These are phyloP conservation scores for Clarireedia sp. DNA, from an alignment of 2,329 filamentous ascomycete genomes.

Conservation along the genomic window DNA sequence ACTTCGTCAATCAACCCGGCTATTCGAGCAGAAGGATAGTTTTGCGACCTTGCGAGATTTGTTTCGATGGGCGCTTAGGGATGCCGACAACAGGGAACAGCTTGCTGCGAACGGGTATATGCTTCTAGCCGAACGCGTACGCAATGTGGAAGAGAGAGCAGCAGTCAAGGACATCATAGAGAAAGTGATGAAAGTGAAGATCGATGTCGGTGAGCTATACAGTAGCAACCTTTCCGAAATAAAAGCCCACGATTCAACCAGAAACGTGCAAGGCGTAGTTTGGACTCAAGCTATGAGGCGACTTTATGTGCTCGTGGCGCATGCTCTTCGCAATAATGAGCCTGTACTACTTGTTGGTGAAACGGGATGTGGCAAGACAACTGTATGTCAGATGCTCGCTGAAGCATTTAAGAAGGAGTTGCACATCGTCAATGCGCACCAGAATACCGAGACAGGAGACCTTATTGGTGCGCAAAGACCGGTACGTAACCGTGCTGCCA, in stretches of 20 bases:
- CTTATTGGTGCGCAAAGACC: slow-evolving; percentile 92
- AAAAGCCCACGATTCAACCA: slow-evolving; percentile 37
- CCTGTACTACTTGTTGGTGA: slow-evolving; percentile 92
- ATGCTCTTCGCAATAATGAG: slow-evolving; percentile 82
- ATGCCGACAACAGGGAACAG: slow-evolving; percentile 77
- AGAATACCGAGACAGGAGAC: slow-evolving; percentile 96
- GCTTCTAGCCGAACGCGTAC: slow-evolving; percentile 87
- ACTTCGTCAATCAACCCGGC: slow-evolving; percentile 76
- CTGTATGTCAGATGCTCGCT: slow-evolving; percentile 85
- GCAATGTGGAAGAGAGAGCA: slow-evolving; percentile 77
- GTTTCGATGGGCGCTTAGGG: slow-evolving; percentile 86
- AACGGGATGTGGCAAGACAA: slow-evolving; percentile 96
- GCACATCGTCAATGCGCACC: slow-evolving; percentile 91
- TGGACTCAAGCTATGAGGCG: slow-evolving; percentile 95
- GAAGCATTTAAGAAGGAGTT: slow-evolving; percentile 69
- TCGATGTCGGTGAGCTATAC: slow-evolving; percentile 70
- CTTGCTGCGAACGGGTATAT: slow-evolving; percentile 92
- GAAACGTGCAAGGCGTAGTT: slow-evolving; percentile 61
- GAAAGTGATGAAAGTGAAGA: slow-evolving; percentile 76
- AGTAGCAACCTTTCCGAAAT: slow-evolving; percentile 49
- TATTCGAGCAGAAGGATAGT: slow-evolving; percentile 96
- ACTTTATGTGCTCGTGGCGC: slow-evolving; percentile 79
- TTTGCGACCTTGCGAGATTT: slow-evolving; percentile 94
- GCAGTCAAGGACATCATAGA: slow-evolving; percentile 87
- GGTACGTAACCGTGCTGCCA: slow-evolving; percentile 71